Percentiles rank a stretch among this genome's conserved stretches.
These are phyloP conservation scores for Verticillium alfalfae DNA, from an alignment of 2,329 filamentous ascomycete genomes.

Conservation along the genomic window DNA sequence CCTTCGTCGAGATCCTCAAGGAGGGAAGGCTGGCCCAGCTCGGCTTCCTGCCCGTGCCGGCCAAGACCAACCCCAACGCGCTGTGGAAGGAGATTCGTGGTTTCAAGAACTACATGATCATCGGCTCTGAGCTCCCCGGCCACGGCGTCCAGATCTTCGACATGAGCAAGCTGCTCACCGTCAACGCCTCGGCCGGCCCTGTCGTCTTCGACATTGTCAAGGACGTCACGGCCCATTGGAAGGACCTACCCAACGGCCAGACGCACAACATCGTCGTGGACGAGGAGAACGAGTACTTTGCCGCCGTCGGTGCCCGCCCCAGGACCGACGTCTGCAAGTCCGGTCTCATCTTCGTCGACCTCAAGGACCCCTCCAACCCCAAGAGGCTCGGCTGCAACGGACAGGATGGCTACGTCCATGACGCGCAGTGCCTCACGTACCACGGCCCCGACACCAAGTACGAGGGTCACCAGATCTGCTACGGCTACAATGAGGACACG, in stretches of 20 bases:
- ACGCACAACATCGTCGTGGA: conserved; percentile 44
- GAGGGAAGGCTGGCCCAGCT: conserved; percentile 34
- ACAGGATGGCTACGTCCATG: conserved; percentile 44
- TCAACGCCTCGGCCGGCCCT: conserved; percentile 28
- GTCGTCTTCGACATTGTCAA: conserved; percentile 17
- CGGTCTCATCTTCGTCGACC: conserved; percentile 49
- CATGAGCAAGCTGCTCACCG: conserved; percentile 37
- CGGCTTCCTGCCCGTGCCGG: conserved; percentile 25
- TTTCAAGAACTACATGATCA: conserved; percentile 21
- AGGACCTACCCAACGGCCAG: conserved; percentile 18
- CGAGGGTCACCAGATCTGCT: conserved; percentile 42
- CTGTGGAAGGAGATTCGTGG: conserved; percentile 25
- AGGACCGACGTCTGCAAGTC: conserved; percentile 32
- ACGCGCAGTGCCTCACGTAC: conserved; percentile 45
- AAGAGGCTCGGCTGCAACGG: conserved; percentile 39
- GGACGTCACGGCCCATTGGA: conserved; percentile 22
- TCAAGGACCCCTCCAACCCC: conserved; percentile 43
- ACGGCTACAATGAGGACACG: conserved; percentile 45
- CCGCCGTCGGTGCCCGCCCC: conserved; percentile 31
- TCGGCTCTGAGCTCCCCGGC: conserved; percentile 28
- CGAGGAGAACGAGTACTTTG: conserved; percentile 35
- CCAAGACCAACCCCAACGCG: background rate
- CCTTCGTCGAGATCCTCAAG: conserved; percentile 33
- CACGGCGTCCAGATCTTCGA: conserved; percentile 58
- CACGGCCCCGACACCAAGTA: conserved; percentile 41